Evolutionary conservation across 768 basidiomycete genomes (phyloP), one percentile per base, ranked within the genome.

Genomic region (Macrocybe gigantea): DNA sequence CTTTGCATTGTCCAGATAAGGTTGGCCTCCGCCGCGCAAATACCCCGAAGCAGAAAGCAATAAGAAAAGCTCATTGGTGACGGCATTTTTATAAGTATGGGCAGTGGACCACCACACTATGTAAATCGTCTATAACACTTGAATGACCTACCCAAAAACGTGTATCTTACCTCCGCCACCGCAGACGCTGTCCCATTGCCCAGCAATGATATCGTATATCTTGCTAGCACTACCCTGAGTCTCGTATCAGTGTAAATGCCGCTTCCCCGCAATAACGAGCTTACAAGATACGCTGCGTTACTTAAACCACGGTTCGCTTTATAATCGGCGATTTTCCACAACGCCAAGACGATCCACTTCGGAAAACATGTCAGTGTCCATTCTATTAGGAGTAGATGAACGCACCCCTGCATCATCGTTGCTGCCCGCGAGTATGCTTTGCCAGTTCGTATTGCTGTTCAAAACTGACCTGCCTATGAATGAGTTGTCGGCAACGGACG

Each of bases 301-400:
- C 56, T 65, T 57, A 62, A 51, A 22, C 74, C 74, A 41, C 70
- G 64, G 12, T 60, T 59, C 13, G 53, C 57, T 53, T 74, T 75
- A 60, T 79, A 80, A 55, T 82, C 78, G 0, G 65, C 72, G 6
- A 80, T 74, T 60, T 78, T 81, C 79, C 77, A 79, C 7, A 79
- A 58, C 7, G 76, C 68, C n/a, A 80, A 60, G 33, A 79, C 72
- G 35, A 79, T 62, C 79, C 79, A 82, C 78, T 80, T 29, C 1
- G 40, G 15, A 22, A 22, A 22, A 4, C 22, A 22, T 22, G 22
- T 22, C 22, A 22, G 22, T 22, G 22, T 22, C 22, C 22, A 22
- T 38, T 22, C 31, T 40, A 48, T 38, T 9, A 42, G 14, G n/a
- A 44, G 12, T 30, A 30, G 38, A 33, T 31, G 29, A 8, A 59